phyloP scores from a whole-genome alignment of 1,284 basidiomycete species.

The Cutaneotrichosporon sp. region DNA sequence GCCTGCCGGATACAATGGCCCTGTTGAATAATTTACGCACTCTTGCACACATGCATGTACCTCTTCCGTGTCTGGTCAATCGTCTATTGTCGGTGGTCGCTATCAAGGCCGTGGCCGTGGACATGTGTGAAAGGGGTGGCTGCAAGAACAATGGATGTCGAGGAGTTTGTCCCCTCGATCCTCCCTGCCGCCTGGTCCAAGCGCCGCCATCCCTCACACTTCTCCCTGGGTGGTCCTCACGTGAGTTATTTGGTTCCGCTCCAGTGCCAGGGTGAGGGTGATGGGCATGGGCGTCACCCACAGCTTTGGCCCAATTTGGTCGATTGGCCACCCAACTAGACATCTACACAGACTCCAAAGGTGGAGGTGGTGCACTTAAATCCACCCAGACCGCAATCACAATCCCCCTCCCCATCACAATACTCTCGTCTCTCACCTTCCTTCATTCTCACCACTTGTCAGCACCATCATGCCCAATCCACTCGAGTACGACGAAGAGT shows the following conservation, averaged over 20 bases:
- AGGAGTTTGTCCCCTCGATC: too few relatives aligned
- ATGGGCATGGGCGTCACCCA: too few relatives aligned
- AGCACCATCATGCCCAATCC: slow-evolving; percentile 15
- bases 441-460: background rate
- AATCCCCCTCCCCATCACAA: too few relatives aligned
- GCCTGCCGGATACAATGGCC: background rate
- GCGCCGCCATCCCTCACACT: background rate
- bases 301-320: too few relatives aligned
- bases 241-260: too few relatives aligned
- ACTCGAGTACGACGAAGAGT: slow-evolving; percentile 41
- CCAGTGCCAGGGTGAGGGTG: too few relatives aligned
- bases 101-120: background rate
- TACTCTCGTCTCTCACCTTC: background rate
- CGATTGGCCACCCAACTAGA: background rate
- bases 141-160: background rate
- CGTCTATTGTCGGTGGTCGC: background rate
- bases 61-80: background rate
- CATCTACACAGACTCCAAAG: background rate
- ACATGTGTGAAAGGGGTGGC: background rate
- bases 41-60: slow-evolving; percentile 4
- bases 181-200: too few relatives aligned
- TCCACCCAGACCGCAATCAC: too few relatives aligned
- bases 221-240: background rate
- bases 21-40: background rate
- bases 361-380: background rate